These are phyloP conservation scores for Cordyceps fumosorosea DNA, from an alignment of 2,329 filamentous ascomycete genomes.

Conservation along the genomic window DNA sequence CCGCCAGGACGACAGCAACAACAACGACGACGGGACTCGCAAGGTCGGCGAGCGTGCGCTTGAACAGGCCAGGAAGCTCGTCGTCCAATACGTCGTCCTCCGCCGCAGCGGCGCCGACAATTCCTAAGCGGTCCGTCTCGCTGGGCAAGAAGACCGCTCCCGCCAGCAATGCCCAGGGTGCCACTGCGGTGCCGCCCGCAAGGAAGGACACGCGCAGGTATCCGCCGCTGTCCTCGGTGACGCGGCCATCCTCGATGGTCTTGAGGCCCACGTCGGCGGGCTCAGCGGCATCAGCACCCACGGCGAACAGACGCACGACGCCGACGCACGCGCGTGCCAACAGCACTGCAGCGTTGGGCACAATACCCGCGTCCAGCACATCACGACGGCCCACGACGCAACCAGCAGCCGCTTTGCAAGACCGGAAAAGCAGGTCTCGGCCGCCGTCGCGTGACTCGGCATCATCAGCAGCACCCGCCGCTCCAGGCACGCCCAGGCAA, in stretches of 20 bases:
- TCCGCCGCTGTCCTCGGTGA: slow-evolving; percentile 26
- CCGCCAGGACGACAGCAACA: slow-evolving; percentile 18
- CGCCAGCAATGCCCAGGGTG: background rate
- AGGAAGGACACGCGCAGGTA: slow-evolving; percentile 24
- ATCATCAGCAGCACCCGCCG: slow-evolving; percentile 12
- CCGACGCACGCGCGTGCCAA: slow-evolving; percentile 28
- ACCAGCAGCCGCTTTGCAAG: slow-evolving; percentile 18
- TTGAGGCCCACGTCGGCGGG: slow-evolving; percentile 21
- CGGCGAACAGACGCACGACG: slow-evolving; percentile 23
- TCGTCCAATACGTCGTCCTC: slow-evolving; percentile 3
- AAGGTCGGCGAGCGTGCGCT: slow-evolving; percentile 13
- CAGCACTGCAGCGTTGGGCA: slow-evolving; percentile 20
- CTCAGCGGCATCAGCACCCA: slow-evolving; percentile 16
- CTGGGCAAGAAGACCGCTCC: slow-evolving; percentile 14
- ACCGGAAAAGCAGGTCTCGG: slow-evolving; percentile 22
- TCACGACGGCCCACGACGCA: background rate
- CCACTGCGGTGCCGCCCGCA: slow-evolving; percentile 4
- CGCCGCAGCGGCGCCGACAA: background rate
- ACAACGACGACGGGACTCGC: slow-evolving; percentile 25
- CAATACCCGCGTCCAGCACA: background rate
- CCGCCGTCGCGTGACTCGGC: slow-evolving; percentile 24
- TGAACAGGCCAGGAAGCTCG: background rate
- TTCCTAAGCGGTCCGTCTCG: slow-evolving; percentile 18
- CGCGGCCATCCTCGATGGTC: slow-evolving; percentile 14
- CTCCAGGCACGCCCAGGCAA: slow-evolving; percentile 15